Evolutionary conservation across 495 filamentous ascomycete genomes (phyloP).

Genomic region (Clohesyomyces aquaticus): DNA sequence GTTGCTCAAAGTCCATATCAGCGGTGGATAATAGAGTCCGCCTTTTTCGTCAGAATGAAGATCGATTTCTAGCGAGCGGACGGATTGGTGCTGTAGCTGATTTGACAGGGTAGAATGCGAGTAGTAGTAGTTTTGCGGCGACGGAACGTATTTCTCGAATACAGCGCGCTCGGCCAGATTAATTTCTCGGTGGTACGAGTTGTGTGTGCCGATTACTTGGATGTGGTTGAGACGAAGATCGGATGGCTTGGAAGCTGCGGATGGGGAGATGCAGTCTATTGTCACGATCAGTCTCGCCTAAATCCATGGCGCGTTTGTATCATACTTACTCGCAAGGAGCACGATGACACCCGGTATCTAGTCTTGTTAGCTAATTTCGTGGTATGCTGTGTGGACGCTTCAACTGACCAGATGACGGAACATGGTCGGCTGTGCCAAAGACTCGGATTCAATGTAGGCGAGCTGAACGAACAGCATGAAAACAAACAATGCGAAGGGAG

Average conservation of each 20-base stretch:
- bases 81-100: constrained; percentile 39
- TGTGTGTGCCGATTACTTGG: constrained; percentile 45
- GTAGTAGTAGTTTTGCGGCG: constrained; percentile 34
- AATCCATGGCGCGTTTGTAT: neutral
- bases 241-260: neutral
- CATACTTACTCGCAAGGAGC: constrained; percentile 15
- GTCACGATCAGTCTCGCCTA: neutral
- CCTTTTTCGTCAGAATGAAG: constrained; percentile 42
- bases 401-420: neutral
- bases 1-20: constrained; percentile 37
- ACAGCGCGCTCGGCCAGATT: constrained; percentile 25
- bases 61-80: constrained; percentile 42
- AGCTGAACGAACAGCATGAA: neutral
- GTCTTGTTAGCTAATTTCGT: neutral
- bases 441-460: neutral
- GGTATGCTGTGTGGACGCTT: neutral
- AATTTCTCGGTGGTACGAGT: constrained; percentile 44
- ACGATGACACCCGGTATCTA: constrained; percentile 6
- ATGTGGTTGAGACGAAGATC: constrained; percentile 26
- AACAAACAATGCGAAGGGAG: neutral
- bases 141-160: constrained; percentile 27
- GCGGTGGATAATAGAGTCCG: constrained; percentile 39
- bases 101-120: constrained; percentile 36
- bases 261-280: neutral
- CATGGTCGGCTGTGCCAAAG: neutral